Evolutionary conservation across 169 alveolate genomes (phyloP), one percentile per base, ranked within the genome.

Genomic region (Plasmodium blacklocki): DNA sequence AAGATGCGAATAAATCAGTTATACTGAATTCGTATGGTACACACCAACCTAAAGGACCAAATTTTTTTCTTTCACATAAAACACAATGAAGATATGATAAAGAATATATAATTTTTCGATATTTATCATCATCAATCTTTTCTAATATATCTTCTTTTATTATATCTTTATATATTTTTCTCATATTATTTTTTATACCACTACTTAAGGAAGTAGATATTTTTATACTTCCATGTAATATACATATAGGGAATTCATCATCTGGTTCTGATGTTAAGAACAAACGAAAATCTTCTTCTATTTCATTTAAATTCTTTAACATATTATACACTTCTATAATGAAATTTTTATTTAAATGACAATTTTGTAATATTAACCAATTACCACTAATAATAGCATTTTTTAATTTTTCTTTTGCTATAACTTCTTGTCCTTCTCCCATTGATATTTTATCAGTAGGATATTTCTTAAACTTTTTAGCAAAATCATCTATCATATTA

Each of bases 41-140:
- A 94, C 99, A 98, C 98, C 98, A 98, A 52, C 99, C 99, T 32
- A 98, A 94, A 88, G 98, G 98, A 50, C 99, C 99, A 96, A 97
- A 98, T 92, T 98, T 98, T 74, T 98, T 93, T 88, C 99, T 92
- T 95, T 98, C 99, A 74, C 97, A 96, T 50, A 98, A 98, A 78
- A 97, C 93, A 58, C 99, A 97, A 88, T 97, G 99, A 64, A 98
- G 93, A 96, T 97, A 97, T 88, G 99, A 97, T 93, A 96, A 94
- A 45, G 98, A 97, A 86, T 93, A 98, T 60, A 97, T 96, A 58
- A 97, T 93, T 56, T 96, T 92, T 87, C 98, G 95, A 99, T 99
- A 98, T 93, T 97, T 96, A 73, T 96, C 97, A 92, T 95, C 95
- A 92, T 98, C 99, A 50, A 97, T 97, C 89, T 96, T 97, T 90